Percentiles rank a stretch among this genome's conserved stretches.
phyloP scores from a whole-genome alignment of 805 yeast species.

The Lipomyces mesembrius region DNA sequence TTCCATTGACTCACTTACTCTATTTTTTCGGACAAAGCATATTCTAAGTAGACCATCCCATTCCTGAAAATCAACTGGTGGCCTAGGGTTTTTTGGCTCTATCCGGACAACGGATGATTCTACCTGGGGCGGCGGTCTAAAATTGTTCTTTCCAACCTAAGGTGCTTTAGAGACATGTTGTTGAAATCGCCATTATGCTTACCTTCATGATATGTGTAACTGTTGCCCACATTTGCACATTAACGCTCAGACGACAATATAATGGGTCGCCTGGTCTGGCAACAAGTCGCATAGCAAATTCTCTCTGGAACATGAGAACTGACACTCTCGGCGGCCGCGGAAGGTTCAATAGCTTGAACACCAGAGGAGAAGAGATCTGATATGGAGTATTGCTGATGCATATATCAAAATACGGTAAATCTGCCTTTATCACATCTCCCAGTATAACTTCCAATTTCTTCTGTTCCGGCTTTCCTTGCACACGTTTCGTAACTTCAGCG shows the following conservation, averaged over 20 bases:
- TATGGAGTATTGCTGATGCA: slow-evolving; percentile 98
- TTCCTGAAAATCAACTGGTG: slow-evolving; percentile 89
- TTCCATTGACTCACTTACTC: slow-evolving; percentile 42
- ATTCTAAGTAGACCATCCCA: slow-evolving; percentile 97
- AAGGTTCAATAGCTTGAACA: slow-evolving; percentile 85
- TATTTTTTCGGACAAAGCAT: slow-evolving; percentile 89
- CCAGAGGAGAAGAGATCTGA: slow-evolving; percentile 95
- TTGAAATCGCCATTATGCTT: background rate
- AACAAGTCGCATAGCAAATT: slow-evolving; percentile 87
- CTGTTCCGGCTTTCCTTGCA: slow-evolving; percentile 93
- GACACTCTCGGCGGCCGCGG: slow-evolving; percentile 95
- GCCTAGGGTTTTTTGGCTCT: slow-evolving; percentile 90
- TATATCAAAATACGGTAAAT: slow-evolving; percentile 90
- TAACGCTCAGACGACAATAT: slow-evolving; percentile 91
- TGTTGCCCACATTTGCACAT: slow-evolving; percentile 99
- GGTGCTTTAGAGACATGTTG: background rate
- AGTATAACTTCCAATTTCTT: slow-evolving; percentile 87
- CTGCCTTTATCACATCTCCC: slow-evolving; percentile 96
- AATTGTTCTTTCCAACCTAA: slow-evolving; percentile 86
- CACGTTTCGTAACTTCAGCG: slow-evolving; percentile 95
- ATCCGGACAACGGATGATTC: slow-evolving; percentile 95
- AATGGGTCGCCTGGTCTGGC: slow-evolving; percentile 97
- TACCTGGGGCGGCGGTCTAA: slow-evolving; percentile 98
- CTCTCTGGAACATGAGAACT: slow-evolving; percentile 96
- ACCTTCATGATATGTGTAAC: slow-evolving; percentile 94